Conservation (phyloP, 1,284 basidiomycete species). For the Thecaphora thlaspeos region DNA sequence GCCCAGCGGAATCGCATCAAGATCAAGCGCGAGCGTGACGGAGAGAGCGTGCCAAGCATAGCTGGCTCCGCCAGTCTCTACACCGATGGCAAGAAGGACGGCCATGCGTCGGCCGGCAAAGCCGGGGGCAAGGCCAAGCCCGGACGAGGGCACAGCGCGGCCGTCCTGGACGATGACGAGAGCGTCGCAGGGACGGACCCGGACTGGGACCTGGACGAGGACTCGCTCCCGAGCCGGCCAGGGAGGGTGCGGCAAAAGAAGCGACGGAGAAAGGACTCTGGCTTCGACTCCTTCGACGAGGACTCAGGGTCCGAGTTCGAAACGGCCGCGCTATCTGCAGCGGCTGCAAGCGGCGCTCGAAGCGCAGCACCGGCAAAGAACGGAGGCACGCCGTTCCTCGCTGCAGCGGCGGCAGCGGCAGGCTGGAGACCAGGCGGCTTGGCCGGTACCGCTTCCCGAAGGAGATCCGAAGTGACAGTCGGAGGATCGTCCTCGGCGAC, state of each 20-base stretch:
- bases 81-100: conserved; percentile 7
- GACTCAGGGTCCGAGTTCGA: conserved; percentile 39
- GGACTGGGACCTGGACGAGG: conserved; percentile 44
- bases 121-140: conserved; percentile 9
- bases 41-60: conserved; percentile 12
- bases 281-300: conserved; percentile 27
- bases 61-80: conserved; percentile 12
- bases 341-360: conserved; percentile 4
- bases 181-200: conserved; percentile 33
- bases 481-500: background rate
- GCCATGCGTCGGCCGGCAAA: conserved; percentile 9
- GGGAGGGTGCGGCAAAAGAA: conserved; percentile 42
- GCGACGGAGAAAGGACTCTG: conserved; percentile 26
- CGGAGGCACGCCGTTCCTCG: background rate
- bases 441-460: conserved; percentile 6
- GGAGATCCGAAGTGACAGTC: conserved; percentile 13
- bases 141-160: conserved; percentile 16
- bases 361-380: background rate
- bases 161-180: conserved; percentile 25
- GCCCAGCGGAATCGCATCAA: conserved; percentile 23
- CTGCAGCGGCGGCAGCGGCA: conserved; percentile 9
- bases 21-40: conserved; percentile 32
- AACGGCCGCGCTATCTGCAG: conserved; percentile 14
- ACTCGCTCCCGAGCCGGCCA: conserved; percentile 39
- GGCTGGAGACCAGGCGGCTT: conserved; percentile 2